Conservation (phyloP, 768 basidiomycete genomes). For the Lentinula boryana region DNA sequence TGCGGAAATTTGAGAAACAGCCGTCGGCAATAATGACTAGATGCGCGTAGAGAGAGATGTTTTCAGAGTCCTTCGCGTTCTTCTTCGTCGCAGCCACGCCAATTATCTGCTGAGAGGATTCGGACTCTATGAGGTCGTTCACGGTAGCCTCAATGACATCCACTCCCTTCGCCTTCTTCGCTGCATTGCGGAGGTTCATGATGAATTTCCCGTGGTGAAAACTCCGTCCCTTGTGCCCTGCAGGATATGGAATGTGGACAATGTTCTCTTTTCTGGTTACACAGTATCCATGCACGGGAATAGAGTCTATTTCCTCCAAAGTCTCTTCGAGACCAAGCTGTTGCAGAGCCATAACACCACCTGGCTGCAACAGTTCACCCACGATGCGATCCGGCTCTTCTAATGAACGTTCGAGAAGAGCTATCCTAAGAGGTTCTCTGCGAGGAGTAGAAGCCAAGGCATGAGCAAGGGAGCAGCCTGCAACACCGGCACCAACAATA, state of each 20-base stretch:
- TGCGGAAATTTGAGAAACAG: constrained; percentile 90
- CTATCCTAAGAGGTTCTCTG: constrained; percentile 60
- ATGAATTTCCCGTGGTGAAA: constrained; percentile 96
- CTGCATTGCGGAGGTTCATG: constrained; percentile 67
- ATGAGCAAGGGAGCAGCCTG: constrained; percentile 83
- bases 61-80: constrained; percentile 11
- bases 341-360: constrained; percentile 71
- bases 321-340: constrained; percentile 72
- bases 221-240: constrained; percentile 62
- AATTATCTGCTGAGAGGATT: constrained; percentile 42
- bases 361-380: constrained; percentile 94
- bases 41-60: constrained; percentile 57
- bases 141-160: constrained; percentile 84
- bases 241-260: constrained; percentile 89
- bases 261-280: constrained; percentile 59
- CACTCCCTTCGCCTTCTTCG: constrained; percentile 53
- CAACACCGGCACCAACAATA: constrained; percentile 90
- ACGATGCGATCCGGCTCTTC: constrained; percentile 95
- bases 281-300: constrained; percentile 81
- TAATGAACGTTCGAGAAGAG: constrained; percentile 86
- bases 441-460: constrained; percentile 63
- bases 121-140: constrained; percentile 59
- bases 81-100: constrained; percentile 42
- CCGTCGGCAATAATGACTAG: constrained; percentile 91
- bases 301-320: constrained; percentile 84